Base-by-base conservation (phyloP, 129 eudicot genomes). In the Smallanthus sonchifolius region DNA sequence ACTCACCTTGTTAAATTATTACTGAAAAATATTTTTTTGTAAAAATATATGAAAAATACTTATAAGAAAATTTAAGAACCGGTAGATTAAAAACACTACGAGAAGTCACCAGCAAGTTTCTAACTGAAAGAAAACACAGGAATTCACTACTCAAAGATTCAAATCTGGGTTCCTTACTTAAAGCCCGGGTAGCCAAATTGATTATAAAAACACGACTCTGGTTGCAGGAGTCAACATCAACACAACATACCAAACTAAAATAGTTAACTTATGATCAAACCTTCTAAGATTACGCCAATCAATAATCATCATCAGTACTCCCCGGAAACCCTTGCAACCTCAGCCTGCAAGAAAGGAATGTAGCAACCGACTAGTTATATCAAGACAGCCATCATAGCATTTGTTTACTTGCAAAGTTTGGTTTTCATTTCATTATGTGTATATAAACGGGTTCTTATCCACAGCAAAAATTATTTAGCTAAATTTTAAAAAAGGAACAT, bases 241-340 rank as follows among this genome's bases (percentile, higher is more conserved):
- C 24, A 35, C 9, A 56, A 56, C 80, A 76, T 10, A 35, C 49
- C 39, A 76, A 76, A 30, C 30, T 51, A 76, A 56, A 49, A 63
- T 9, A 47, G 54, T 3, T 7, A 60, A 32, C n/a, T 28, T 19
- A 61, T 20, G 39, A 75, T 28, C 42, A 44, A 62, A 7, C 61
- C 34, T 44, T 24, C 40, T 43, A 45, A 32, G 76, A 55, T 20
- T 16, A 54, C 3, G 15, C 78, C 51, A 17, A 45, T 44, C 28
- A 40, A 38, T 60, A 44, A 66, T 5, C 37, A 67, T 76, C 69
- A 55, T 69, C 69, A 79, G 68, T 68, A 75, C 43, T 67, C 80
- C 79, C 80, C 80, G 0, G 84, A 75, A 61, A 81, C 72, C 61
- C 73, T 81, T 16, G 80, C 84, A 0, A 81, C 84, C 69, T 81